Percentiles rank a stretch among this genome's conserved stretches.
Conservation (phyloP, 108 stramenopile genomes). For the Seminavis robusta region DNA sequence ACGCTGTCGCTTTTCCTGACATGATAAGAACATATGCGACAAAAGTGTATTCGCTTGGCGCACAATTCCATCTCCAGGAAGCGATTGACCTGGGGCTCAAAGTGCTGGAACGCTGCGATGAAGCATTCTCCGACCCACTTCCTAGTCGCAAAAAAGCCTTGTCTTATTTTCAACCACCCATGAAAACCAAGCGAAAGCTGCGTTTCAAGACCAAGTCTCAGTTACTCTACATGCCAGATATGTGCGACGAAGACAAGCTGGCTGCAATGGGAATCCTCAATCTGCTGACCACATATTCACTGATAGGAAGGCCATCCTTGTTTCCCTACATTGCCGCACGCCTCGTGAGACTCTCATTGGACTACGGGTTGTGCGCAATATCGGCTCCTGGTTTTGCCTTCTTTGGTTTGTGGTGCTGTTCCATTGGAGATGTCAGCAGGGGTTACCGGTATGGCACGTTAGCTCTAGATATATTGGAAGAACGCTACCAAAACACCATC, state of each 20-base stretch:
- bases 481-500: too few relatives aligned
- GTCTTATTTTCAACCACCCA: too few relatives aligned
- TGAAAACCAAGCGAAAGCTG: constrained; percentile 10
- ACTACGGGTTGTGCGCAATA: constrained; percentile 20
- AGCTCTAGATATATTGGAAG: constrained; percentile 17
- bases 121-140: constrained; percentile 11
- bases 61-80: constrained; percentile 11
- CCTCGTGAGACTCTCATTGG: constrained; percentile 34
- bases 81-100: constrained; percentile 16
- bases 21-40: constrained; percentile 13
- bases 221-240: constrained; percentile 14
- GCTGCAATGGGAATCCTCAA: constrained; percentile 26
- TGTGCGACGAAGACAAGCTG: constrained; percentile 16
- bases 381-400: constrained; percentile 34
- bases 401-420: constrained; percentile 27
- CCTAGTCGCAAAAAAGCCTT: neutral
- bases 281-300: too few relatives aligned
- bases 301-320: constrained; percentile 10
- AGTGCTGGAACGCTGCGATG: constrained; percentile 13
- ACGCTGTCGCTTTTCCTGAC: constrained; percentile 15
- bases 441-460: constrained; percentile 31
- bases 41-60: constrained; percentile 23
- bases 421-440: constrained; percentile 5
- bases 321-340: constrained; percentile 17
- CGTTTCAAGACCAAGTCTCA: constrained; percentile 7